Percentiles rank a stretch among this genome's conserved stretches.
These are phyloP conservation scores for Collybia sordida DNA, from an alignment of 768 basidiomycete species.

Conservation along the genomic window DNA sequence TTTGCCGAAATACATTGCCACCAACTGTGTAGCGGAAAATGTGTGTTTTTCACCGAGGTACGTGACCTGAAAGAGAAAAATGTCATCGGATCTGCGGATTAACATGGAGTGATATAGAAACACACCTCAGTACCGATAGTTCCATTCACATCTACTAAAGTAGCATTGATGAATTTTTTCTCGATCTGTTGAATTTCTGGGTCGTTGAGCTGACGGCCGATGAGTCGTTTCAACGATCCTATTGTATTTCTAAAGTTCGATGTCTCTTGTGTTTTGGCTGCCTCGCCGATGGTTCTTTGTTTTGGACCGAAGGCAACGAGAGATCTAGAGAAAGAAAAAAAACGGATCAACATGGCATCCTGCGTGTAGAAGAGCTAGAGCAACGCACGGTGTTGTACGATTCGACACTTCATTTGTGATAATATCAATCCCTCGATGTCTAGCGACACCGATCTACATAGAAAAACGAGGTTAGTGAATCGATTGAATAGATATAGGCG, in stretches of 20 bases:
- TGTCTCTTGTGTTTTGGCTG: conserved; percentile 96
- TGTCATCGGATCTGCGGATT: conserved; percentile 6
- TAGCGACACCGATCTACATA: conserved; percentile 86
- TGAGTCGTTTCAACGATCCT: conserved; percentile 87
- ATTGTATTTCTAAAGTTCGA: conserved; percentile 98
- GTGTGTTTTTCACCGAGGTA: conserved; percentile 79
- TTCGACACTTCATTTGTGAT: conserved; percentile 98
- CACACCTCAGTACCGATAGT: conserved; percentile 84
- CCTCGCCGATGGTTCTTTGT: conserved; percentile 88
- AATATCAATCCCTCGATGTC: conserved; percentile 97
- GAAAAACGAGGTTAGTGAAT: conserved; percentile 13
- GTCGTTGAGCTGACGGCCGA: conserved; percentile 81
- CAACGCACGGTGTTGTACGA: conserved; percentile 88
- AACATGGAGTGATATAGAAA: conserved; percentile 7
- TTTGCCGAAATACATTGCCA: conserved; percentile 89
- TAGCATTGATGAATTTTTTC: conserved; percentile 88
- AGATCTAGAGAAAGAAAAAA: conserved; percentile 51
- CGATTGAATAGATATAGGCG: conserved; percentile 6
- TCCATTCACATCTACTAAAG: conserved; percentile 81
- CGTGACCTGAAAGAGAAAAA: conserved; percentile 58
- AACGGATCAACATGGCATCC: not conserved
- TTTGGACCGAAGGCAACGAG: conserved; percentile 93
- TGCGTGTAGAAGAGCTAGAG: not conserved
- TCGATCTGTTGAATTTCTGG: conserved; percentile 81
- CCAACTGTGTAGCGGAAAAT: conserved; percentile 89